Evolutionary conservation across 257 asterid genomes (phyloP).

Genomic region (Nicotiana sylvestris): DNA sequence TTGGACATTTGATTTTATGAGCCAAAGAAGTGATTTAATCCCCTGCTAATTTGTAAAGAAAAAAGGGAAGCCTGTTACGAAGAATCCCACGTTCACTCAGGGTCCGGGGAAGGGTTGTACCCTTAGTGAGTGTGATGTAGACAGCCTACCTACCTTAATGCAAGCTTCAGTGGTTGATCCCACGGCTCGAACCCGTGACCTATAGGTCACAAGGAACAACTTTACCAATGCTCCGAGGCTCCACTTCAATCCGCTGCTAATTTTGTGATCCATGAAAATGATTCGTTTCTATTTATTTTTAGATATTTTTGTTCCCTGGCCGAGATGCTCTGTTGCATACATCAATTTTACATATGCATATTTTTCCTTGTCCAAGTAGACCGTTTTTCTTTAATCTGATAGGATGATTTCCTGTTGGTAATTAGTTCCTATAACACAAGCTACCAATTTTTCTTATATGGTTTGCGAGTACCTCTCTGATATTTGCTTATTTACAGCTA

Average conservation of each 20-base stretch:
- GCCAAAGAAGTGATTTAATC: background rate
- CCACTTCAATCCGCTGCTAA: background rate
- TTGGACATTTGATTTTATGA: background rate
- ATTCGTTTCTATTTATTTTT: background rate
- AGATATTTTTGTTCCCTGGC: background rate
- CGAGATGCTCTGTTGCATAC: background rate
- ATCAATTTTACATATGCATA: background rate
- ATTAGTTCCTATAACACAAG: background rate
- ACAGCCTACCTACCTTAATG: too few species aligned
- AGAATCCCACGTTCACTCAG: too few species aligned
- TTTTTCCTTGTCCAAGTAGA: background rate
- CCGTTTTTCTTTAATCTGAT: background rate
- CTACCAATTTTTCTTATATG: background rate
- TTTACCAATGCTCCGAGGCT: too few species aligned
- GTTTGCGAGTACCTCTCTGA: background rate
- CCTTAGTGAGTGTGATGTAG: too few species aligned
- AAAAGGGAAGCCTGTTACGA: too few species aligned
- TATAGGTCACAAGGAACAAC: too few species aligned
- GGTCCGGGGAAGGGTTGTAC: too few species aligned
- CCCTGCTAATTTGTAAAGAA: background rate
- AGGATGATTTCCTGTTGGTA: background rate
- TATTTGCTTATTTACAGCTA: constrained; percentile 31
- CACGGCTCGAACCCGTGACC: too few species aligned
- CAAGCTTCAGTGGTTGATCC: too few species aligned
- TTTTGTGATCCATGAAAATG: background rate